Conservation (phyloP, 2,329 filamentous ascomycete species). For the Venturia aucupariae region DNA sequence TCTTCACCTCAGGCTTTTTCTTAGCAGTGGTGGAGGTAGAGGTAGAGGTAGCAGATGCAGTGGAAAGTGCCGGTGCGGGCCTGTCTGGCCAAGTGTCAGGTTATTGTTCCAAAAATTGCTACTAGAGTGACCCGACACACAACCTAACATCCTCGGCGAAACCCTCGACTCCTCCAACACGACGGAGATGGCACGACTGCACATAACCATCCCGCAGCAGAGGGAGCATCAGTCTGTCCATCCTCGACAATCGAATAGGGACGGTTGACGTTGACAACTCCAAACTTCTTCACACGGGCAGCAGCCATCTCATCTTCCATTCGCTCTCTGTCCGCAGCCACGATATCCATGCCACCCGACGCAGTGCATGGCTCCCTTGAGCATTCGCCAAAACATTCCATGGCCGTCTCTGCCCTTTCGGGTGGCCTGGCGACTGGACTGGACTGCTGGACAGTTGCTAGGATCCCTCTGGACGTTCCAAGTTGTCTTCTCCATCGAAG, state of each 20-base stretch:
- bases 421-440: background rate
- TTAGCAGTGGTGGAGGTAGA: too few species aligned
- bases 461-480: background rate
- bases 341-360: background rate
- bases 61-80: background rate
- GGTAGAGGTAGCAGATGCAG: too few species aligned
- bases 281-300: background rate
- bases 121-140: too few species aligned
- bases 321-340: slow-evolving; percentile 2
- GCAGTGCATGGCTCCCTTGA: slow-evolving; percentile 7
- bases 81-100: slow-evolving; percentile 1
- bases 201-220: background rate
- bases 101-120: background rate
- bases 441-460: background rate
- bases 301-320: background rate
- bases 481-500: background rate
- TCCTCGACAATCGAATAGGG: background rate
- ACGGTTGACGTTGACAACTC: too few species aligned
- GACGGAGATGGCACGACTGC: background rate
- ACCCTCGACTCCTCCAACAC: background rate
- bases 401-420: background rate
- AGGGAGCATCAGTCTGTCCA: background rate
- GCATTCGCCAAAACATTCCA: background rate
- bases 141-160: background rate
- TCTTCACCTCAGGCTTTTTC: background rate